These are phyloP conservation scores for Ustilago xerochloae DNA, from an alignment of 1,284 basidiomycete species.

Conservation along the genomic window DNA sequence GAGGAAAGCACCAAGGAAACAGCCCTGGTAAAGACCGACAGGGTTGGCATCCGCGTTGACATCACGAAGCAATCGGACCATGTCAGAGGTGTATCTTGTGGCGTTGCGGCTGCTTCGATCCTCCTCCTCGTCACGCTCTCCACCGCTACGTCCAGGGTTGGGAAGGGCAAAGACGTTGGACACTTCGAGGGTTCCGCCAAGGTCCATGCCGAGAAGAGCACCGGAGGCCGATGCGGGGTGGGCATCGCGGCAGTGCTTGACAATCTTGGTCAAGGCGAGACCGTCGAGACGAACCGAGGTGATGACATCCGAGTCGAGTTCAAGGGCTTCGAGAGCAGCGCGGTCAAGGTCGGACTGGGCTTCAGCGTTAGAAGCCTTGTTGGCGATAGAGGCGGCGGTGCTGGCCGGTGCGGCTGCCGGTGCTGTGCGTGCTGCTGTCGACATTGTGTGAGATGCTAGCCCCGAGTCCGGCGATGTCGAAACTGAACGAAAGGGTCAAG, in stretches of 20 bases:
- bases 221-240: conserved; percentile 64
- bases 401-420: conserved; percentile 16
- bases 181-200: conserved; percentile 64
- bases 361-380: conserved; percentile 22
- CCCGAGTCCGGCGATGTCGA: too few relatives aligned
- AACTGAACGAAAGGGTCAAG: conserved; percentile 5
- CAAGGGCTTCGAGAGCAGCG: conserved; percentile 55
- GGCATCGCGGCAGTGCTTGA: conserved; percentile 67
- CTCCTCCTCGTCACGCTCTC: conserved; percentile 61
- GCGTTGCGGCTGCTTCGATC: conserved; percentile 61
- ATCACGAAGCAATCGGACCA: conserved; percentile 87
- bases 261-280: conserved; percentile 66
- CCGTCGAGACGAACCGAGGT: conserved; percentile 65
- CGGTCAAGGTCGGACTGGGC: conserved; percentile 48
- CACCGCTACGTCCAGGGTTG: conserved; percentile 43
- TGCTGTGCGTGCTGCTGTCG: conserved; percentile 31
- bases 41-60: conserved; percentile 94
- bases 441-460: conserved; percentile 25
- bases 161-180: conserved; percentile 65
- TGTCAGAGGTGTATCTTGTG: conserved; percentile 78
- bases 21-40: conserved; percentile 96
- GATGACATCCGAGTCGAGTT: conserved; percentile 62
- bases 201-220: conserved; percentile 64
- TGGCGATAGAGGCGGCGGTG: conserved; percentile 14
- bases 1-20: conserved; percentile 74